Base-by-base conservation (phyloP, 768 basidiomycete species). In the Leccinum pellstonianum region DNA sequence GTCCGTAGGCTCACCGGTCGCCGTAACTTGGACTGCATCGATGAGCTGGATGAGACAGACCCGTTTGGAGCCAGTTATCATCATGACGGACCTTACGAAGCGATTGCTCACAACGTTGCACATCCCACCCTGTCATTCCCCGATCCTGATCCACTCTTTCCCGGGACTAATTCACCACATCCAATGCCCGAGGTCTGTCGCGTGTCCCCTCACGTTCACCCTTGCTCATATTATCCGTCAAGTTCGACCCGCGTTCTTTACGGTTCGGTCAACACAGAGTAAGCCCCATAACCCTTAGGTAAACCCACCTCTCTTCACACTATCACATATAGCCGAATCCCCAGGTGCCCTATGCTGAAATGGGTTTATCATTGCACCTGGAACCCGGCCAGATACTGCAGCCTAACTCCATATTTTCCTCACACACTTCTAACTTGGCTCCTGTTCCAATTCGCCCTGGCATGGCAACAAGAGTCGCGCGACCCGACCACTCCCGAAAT, bases 61-160 rank as follows among this genome's bases (percentile, higher is more conserved):
- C 88, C 90, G 2, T 78, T 85, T 59, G 90, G 90, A 4, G 60
- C 79, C 8, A 72, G 78, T 17, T 74, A 87, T 62, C 90, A 91
- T 68, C 88, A 91, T 64, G 77, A 77, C 33, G 86, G 89, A 0
- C 89, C 88, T n/a, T 93, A 91, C 66, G 88, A 92, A 67, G 87
- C 81, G 3, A 79, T 82, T 43, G 69, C 70, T 41, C 76, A n/a
- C 60, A 62, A 56, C 60, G 54, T 62, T 27, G 56, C 35, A 3
- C 56, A 63, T 11, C 62, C 64, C 19, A 55, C 57, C 52, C 60
- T 55, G 5, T 52, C 62, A 37, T 58, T n/a, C 35, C 55, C 33
- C 15, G 49, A 62, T 27, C 27, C 56, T 46, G 56, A 49, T 5
- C 27, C 52, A 21, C 12, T 47, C 35, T 9, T 62, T 35, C 62